Percentiles rank a stretch among this genome's conserved stretches.
Evolutionary conservation across 257 asterid genomes (phyloP).

Genomic region (Datura wrightii): DNA sequence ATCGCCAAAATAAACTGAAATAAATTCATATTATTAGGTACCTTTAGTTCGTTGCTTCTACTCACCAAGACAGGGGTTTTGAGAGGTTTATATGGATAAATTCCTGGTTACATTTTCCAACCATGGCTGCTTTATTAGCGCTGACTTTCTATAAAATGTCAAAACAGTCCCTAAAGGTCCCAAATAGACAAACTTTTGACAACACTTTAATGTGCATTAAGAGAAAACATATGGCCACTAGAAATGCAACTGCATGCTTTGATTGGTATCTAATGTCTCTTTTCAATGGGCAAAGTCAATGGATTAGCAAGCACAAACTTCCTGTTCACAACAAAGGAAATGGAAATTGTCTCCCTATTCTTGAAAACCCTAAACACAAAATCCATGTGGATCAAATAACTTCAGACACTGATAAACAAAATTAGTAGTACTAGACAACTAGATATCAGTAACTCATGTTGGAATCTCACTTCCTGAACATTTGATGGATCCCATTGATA

Average conservation of each 20-base stretch:
- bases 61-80: not conserved
- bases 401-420: no score
- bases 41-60: not conserved
- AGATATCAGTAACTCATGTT: constrained; percentile 9
- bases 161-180: not conserved
- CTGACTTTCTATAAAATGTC: not conserved
- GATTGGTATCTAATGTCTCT: no score
- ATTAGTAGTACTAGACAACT: no score
- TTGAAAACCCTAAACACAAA: constrained; percentile 19
- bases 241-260: no score
- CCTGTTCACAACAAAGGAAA: constrained; percentile 36
- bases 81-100: constrained; percentile 22
- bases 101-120: not conserved
- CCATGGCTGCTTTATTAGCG: not conserved
- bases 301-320: constrained; percentile 61
- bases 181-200: no score
- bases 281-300: not conserved
- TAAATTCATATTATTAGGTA: not conserved
- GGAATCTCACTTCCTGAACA: constrained; percentile 57
- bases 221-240: no score
- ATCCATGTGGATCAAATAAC: no score
- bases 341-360: constrained; percentile 15
- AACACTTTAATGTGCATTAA: no score
- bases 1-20: not conserved
- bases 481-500: constrained; percentile 88